Percentiles rank a stretch among this genome's conserved stretches.
Evolutionary conservation across 441 rosid species (phyloP).

Genomic region (Adansonia grandidieri): DNA sequence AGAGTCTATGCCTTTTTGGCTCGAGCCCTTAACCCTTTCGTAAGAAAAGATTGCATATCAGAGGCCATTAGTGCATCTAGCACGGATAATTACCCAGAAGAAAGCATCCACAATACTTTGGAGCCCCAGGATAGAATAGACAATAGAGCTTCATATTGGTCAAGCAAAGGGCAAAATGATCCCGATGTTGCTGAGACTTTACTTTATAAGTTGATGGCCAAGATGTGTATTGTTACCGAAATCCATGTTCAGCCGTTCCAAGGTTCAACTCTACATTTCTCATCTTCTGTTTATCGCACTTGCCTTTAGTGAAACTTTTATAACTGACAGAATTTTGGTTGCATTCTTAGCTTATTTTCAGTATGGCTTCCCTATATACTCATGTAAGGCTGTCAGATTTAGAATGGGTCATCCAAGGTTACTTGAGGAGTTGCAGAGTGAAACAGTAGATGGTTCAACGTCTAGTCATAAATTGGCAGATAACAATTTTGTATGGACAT

Average conservation of each 20-base stretch:
- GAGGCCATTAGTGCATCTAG: conserved; percentile 44
- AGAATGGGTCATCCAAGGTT: conserved; percentile 36
- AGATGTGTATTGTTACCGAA: conserved; percentile 39
- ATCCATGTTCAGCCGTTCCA: conserved; percentile 43
- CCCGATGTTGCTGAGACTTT: conserved; percentile 38
- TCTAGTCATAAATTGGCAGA: conserved; percentile 24
- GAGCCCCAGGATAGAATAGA: conserved; percentile 37
- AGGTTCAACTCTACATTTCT: conserved; percentile 30
- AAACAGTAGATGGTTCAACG: conserved; percentile 5
- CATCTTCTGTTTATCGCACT: neutral
- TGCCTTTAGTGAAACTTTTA: neutral
- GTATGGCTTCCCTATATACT: conserved; percentile 40
- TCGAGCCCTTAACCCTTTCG: conserved; percentile 31
- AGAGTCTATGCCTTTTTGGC: conserved; percentile 44
- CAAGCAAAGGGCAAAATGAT: conserved; percentile 41
- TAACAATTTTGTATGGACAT: conserved; percentile 38
- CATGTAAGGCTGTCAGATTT: conserved; percentile 40
- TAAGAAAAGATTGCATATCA: conserved; percentile 35
- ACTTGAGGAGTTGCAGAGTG: conserved; percentile 13
- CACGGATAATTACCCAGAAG: conserved; percentile 45
- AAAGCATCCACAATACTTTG: conserved; percentile 42
- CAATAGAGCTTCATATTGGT: conserved; percentile 43
- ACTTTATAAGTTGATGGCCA: conserved; percentile 37
- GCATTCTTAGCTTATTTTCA: conserved; percentile 39
- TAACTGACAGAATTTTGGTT: conserved; percentile 27